A percentile compares a stretch with the other conserved stretches of the same genome.
Conservation (phyloP, 192 early-diverging fungal genomes). For the Backusella sp. region DNA sequence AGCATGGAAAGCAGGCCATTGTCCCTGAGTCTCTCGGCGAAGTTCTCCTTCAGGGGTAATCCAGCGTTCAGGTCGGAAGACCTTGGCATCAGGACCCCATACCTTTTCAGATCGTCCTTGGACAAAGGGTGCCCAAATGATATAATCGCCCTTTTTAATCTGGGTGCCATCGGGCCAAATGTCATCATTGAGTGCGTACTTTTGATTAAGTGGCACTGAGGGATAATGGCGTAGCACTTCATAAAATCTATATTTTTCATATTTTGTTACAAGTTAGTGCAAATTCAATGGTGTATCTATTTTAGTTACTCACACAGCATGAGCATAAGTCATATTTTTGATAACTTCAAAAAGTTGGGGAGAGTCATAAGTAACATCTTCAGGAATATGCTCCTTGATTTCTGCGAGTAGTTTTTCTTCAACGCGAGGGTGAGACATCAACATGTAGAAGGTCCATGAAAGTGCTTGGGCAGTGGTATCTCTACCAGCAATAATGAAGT, state of each 20-base stretch:
- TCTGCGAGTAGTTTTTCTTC: conserved; percentile 47
- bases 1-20: conserved; percentile 59
- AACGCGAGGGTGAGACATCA: conserved; percentile 39
- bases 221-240: conserved; percentile 69
- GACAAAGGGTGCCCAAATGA: conserved; percentile 51
- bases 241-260: conserved; percentile 11
- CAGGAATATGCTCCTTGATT: conserved; percentile 26
- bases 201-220: conserved; percentile 58
- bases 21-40: conserved; percentile 40
- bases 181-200: conserved; percentile 53
- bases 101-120: conserved; percentile 52
- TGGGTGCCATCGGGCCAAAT: conserved; percentile 61
- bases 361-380: conserved; percentile 27
- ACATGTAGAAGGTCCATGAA: conserved; percentile 48
- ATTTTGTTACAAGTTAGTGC: background rate
- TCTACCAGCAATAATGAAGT: conserved; percentile 40
- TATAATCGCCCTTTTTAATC: conserved; percentile 51
- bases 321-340: conserved; percentile 38
- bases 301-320: conserved; percentile 33
- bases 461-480: conserved; percentile 55
- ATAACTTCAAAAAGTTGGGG: conserved; percentile 29
- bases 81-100: conserved; percentile 65
- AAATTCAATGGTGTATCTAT: conserved; percentile 35
- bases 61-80: conserved; percentile 69
- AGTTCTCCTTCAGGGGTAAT: conserved; percentile 40